These are phyloP conservation scores for Trifolium subterraneum DNA, from an alignment of 306 rosid genomes.

Conservation along the genomic window DNA sequence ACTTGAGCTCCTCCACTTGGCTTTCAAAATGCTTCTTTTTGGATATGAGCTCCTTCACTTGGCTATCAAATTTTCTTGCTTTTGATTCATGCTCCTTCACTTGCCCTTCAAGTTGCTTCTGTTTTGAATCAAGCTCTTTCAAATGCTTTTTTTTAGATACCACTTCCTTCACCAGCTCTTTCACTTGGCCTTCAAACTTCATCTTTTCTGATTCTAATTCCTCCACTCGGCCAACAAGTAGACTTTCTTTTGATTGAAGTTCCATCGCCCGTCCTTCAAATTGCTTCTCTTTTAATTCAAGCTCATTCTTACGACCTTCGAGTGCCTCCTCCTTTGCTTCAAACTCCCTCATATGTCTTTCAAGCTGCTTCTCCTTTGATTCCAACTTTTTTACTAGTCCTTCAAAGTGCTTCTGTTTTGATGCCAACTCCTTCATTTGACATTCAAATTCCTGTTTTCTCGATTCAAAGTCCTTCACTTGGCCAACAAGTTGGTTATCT, in stretches of 20 bases:
- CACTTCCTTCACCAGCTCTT: too few species aligned
- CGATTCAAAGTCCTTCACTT: background rate
- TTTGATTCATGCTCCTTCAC: too few species aligned
- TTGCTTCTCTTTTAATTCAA: background rate
- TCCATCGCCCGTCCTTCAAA: too few species aligned
- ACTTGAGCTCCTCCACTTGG: background rate
- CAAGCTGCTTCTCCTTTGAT: background rate
- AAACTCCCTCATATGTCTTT: background rate
- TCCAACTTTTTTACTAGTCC: background rate
- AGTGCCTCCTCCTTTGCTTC: background rate
- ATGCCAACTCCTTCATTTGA: background rate
- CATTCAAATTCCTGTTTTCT: too few species aligned
- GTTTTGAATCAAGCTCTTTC: background rate
- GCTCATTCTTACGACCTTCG: background rate
- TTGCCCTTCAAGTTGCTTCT: too few species aligned
- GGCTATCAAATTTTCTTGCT: too few species aligned
- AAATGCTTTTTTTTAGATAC: too few species aligned
- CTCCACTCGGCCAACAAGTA: background rate
- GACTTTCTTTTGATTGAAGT: too few species aligned
- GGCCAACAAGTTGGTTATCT: background rate
- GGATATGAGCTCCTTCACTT: too few species aligned
- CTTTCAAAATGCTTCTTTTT: too few species aligned
- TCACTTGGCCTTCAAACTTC: background rate
- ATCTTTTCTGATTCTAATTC: conserved; percentile 27
- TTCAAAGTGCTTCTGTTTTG: background rate